A percentile compares a stretch with the other conserved stretches of the same genome.
phyloP scores from a whole-genome alignment of 179 eudicot species.

The Silene noctiflora region DNA sequence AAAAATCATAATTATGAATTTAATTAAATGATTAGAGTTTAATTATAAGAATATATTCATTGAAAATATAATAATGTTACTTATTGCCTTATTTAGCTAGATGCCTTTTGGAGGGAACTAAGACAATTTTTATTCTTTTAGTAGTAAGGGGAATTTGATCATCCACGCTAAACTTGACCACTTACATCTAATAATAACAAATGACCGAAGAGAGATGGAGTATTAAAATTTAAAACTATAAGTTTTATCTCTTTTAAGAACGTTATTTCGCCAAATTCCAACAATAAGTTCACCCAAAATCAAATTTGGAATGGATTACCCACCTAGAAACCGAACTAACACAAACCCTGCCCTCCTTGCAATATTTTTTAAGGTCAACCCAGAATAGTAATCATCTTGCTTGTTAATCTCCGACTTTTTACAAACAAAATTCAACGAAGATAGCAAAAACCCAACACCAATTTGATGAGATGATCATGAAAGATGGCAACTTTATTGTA shows the following conservation, averaged over 20 bases:
- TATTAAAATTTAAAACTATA: background rate
- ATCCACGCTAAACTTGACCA: no score
- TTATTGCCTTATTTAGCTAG: no score
- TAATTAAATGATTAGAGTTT: no score
- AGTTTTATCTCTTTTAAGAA: background rate
- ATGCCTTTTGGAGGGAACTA: no score
- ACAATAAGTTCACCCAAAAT: background rate
- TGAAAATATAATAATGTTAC: no score
- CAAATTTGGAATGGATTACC: background rate
- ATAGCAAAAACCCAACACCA: background rate
- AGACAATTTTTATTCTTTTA: no score
- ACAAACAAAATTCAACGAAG: conserved; percentile 3
- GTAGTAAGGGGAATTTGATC: no score
- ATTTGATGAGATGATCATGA: background rate
- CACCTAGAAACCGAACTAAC: background rate
- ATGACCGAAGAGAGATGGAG: no score
- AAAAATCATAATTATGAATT: no score
- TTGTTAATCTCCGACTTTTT: background rate
- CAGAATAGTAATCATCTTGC: background rate
- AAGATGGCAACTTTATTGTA: conserved; percentile 5
- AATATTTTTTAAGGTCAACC: conserved; percentile 18
- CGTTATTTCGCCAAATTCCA: background rate
- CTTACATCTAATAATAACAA: no score
- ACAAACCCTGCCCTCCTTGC: background rate
- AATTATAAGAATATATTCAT: no score